Conservation (phyloP, 495 filamentous ascomycete species). For the Aspergillus diversus region DNA sequence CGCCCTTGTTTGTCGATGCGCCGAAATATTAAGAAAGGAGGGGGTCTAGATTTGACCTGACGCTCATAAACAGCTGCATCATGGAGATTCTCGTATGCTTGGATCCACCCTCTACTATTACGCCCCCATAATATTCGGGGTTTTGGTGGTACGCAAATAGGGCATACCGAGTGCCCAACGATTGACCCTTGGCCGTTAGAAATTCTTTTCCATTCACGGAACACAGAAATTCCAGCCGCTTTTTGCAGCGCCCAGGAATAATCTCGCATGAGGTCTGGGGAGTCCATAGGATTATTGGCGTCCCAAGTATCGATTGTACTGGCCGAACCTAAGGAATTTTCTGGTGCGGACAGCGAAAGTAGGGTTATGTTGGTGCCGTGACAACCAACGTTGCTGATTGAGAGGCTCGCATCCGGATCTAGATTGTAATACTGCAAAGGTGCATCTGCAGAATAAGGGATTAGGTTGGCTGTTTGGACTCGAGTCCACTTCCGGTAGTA, state of each 20-base stretch:
- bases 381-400: conserved; percentile 26
- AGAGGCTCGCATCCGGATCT: conserved; percentile 15
- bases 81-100: conserved; percentile 50
- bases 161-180: conserved; percentile 24
- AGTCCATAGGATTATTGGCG: conserved; percentile 26
- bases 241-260: conserved; percentile 39
- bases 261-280: conserved; percentile 27
- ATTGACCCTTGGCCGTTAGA: not conserved
- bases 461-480: conserved; percentile 18
- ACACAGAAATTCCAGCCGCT: conserved; percentile 22
- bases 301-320: conserved; percentile 24
- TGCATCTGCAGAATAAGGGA: conserved; percentile 8
- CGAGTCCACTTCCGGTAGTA: conserved; percentile 34
- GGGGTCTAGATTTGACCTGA: conserved; percentile 50
- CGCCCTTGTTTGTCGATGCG: conserved; percentile 32
- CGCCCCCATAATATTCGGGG: conserved; percentile 48
- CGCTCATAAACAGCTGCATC: conserved; percentile 52
- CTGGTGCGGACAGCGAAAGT: conserved; percentile 27
- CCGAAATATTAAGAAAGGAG: conserved; percentile 49
- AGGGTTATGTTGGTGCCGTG: conserved; percentile 34
- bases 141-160: conserved; percentile 44
- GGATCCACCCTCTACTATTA: conserved; percentile 24
- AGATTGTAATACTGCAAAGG: conserved; percentile 23
- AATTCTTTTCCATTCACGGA: conserved; percentile 33
- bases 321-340: conserved; percentile 17